These are phyloP conservation scores for Noccaea bulbosa DNA, from an alignment of 345 rosid genomes.

Conservation along the genomic window DNA sequence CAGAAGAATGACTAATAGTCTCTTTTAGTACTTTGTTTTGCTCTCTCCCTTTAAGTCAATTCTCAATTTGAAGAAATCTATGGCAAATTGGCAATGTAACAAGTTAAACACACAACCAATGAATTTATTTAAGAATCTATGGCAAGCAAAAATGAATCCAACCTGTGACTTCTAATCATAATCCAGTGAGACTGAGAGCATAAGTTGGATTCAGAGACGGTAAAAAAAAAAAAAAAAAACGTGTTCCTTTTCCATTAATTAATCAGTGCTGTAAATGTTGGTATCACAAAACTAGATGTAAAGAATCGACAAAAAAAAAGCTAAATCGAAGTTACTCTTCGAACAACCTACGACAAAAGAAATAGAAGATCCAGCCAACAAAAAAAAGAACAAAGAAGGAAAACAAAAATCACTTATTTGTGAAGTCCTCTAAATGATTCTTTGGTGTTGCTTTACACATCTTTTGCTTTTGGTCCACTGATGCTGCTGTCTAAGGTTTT, in stretches of 20 bases:
- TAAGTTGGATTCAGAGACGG: constrained; percentile 16
- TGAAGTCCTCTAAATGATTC: constrained; percentile 37
- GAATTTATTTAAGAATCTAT: constrained; percentile 4
- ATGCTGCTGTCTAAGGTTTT: constrained; percentile 32
- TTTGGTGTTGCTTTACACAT: constrained; percentile 35
- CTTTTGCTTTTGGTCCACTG: constrained; percentile 34
- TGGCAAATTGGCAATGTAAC: neutral
- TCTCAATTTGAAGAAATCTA: constrained; percentile 11
- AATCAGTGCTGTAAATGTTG: constrained; percentile 62
- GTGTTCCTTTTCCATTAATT: constrained; percentile 51
- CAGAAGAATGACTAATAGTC: neutral
- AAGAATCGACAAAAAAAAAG: constrained; percentile 37
- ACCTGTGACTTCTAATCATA: constrained; percentile 20
- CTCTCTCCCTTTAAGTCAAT: neutral
- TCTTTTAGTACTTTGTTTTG: neutral
- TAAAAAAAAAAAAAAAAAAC: neutral
- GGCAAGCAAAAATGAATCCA: constrained; percentile 13
- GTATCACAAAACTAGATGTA: constrained; percentile 46
- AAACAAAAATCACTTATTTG: constrained; percentile 29
- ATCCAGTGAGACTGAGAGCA: constrained; percentile 10
- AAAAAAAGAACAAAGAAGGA: constrained; percentile 2
- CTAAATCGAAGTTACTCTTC: constrained; percentile 36
- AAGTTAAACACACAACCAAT: neutral
- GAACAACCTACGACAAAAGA: constrained; percentile 40
- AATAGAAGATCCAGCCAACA: constrained; percentile 4